Conservation (phyloP, 192 early-diverging fungal species). For the Funneliformis mosseae region DNA sequence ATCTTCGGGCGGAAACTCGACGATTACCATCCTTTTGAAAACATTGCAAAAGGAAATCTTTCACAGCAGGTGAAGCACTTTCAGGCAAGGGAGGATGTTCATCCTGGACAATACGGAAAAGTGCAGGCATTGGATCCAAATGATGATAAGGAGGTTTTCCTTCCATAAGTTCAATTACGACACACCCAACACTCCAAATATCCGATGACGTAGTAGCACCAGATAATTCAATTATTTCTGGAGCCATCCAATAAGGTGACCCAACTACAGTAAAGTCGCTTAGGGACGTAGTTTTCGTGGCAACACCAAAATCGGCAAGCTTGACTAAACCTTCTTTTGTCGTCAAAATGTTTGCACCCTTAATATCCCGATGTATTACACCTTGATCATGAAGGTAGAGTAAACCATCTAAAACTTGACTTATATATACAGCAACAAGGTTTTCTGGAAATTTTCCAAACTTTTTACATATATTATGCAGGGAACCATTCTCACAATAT, state of each 20-base stretch:
- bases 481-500: conserved; percentile 74
- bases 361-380: conserved; percentile 92
- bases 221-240: conserved; percentile 69
- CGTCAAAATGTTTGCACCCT: conserved; percentile 77
- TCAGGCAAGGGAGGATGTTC: conserved; percentile 73
- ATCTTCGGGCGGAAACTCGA: conserved; percentile 64
- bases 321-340: conserved; percentile 73
- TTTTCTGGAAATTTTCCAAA: conserved; percentile 75
- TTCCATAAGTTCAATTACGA: conserved; percentile 69
- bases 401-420: conserved; percentile 86
- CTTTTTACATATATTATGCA: conserved; percentile 69
- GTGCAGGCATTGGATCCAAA: conserved; percentile 68
- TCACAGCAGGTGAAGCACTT: conserved; percentile 60
- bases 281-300: conserved; percentile 58
- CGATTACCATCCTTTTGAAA: conserved; percentile 77
- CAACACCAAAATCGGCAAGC: conserved; percentile 79
- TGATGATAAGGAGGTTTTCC: conserved; percentile 73
- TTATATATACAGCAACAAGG: conserved; percentile 71
- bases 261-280: conserved; percentile 57
- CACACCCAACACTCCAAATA: conserved; percentile 74
- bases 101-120: conserved; percentile 73
- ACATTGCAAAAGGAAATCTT: conserved; percentile 77
- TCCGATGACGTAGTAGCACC: conserved; percentile 72
- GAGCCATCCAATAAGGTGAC: conserved; percentile 81
- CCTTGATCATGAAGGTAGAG: conserved; percentile 83